These are phyloP conservation scores for Omphalotus guepiniiformis DNA, from an alignment of 768 basidiomycete genomes.

Conservation along the genomic window DNA sequence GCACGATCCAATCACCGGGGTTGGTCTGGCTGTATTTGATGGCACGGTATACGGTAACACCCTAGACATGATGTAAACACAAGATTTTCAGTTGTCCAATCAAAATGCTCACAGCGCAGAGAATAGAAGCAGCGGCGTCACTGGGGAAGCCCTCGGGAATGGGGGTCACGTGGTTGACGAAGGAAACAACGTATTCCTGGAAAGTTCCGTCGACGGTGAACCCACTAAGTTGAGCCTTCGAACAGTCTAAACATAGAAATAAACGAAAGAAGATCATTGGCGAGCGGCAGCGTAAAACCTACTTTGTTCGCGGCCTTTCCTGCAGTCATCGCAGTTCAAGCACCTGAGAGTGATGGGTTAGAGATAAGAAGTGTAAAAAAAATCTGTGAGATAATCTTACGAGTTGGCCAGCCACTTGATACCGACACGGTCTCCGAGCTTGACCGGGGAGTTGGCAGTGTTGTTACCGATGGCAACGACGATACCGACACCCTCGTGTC, in stretches of 20 bases:
- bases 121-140: constrained; percentile 66
- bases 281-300: constrained; percentile 14
- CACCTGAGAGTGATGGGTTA: constrained; percentile 42
- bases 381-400: not conserved
- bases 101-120: constrained; percentile 60
- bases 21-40: constrained; percentile 65
- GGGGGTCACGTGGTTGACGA: constrained; percentile 67
- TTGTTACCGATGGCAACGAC: constrained; percentile 76
- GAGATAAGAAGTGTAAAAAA: not conserved
- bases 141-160: constrained; percentile 70
- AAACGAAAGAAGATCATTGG: not conserved
- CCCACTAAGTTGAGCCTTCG: constrained; percentile 56
- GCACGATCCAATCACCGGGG: constrained; percentile 71
- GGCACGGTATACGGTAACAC: constrained; percentile 83
- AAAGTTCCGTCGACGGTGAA: constrained; percentile 79
- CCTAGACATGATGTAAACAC: constrained; percentile 32
- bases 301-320: constrained; percentile 75
- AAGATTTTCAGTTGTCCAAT: not conserved
- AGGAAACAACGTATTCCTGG: constrained; percentile 68
- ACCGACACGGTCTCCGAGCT: constrained; percentile 76
- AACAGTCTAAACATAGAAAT: constrained; percentile 44
- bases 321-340: constrained; percentile 71
- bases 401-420: constrained; percentile 73
- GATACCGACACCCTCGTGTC: constrained; percentile 81
- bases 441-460: constrained; percentile 55